Conservation (phyloP, 768 basidiomycete species). For the Lentinula detonsa region DNA sequence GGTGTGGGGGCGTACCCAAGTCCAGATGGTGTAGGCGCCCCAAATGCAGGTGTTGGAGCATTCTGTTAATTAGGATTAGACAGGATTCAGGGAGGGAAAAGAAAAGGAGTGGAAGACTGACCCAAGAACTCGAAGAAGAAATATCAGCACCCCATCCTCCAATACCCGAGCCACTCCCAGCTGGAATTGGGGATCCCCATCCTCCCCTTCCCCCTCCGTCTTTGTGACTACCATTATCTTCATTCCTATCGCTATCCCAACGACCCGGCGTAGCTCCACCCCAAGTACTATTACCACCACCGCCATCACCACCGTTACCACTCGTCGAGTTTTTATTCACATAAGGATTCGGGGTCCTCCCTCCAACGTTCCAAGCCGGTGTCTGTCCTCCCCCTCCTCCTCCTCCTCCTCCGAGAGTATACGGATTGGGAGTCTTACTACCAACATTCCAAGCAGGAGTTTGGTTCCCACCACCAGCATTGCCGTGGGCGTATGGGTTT, state of each 20-base stretch:
- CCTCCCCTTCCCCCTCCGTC: background rate
- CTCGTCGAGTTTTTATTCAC: conserved; percentile 18
- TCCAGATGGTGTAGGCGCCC: conserved; percentile 27
- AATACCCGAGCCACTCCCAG: conserved; percentile 19
- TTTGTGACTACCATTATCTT: background rate
- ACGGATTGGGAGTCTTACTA: conserved; percentile 63
- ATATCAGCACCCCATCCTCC: conserved; percentile 16
- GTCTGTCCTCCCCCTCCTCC: conserved; percentile 27
- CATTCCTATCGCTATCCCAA: background rate
- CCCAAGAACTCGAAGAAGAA: conserved; percentile 7
- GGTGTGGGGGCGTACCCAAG: conserved; percentile 28
- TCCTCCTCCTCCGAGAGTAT: conserved; percentile 28
- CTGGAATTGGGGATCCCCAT: background rate
- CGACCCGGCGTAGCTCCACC: conserved; percentile 18
- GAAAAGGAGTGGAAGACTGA: too few species aligned
- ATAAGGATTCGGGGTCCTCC: conserved; percentile 54
- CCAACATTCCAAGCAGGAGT: conserved; percentile 66
- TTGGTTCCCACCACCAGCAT: conserved; percentile 33
- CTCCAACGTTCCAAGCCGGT: conserved; percentile 44
- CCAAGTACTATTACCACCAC: conserved; percentile 13
- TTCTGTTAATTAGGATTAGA: too few species aligned
- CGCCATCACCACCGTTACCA: conserved; percentile 11
- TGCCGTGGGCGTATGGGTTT: conserved; percentile 46
- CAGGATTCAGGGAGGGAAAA: too few species aligned
- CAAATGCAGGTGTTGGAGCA: conserved; percentile 47